phyloP scores from a whole-genome alignment of 1,284 basidiomycete species.

The Inonotus hispidus region DNA sequence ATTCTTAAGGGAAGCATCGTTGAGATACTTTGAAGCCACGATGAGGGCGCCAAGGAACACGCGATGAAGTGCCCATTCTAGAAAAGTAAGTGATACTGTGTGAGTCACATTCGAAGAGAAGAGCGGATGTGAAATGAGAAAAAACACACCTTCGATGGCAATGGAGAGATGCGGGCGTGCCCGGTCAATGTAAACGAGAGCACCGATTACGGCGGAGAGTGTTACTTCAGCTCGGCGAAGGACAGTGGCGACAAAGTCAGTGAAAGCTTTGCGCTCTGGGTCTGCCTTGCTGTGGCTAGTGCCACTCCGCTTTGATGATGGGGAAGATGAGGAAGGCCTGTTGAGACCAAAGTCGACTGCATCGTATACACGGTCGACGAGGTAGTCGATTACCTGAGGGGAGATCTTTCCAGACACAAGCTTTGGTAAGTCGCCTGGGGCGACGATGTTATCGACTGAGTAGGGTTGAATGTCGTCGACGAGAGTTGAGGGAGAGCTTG shows the following conservation, averaged over 20 bases:
- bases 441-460: background rate
- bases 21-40: conserved; percentile 68
- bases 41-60: conserved; percentile 72
- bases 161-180: conserved; percentile 70
- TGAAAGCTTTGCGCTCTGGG: conserved; percentile 49
- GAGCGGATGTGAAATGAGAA: background rate
- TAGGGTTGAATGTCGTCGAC: background rate
- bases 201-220: conserved; percentile 54
- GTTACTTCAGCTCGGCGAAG: conserved; percentile 63
- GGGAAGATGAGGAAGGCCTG: conserved; percentile 48
- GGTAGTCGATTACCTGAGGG: conserved; percentile 56
- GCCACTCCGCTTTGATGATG: conserved; percentile 29
- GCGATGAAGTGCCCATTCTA: conserved; percentile 70
- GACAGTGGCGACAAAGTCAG: conserved; percentile 57
- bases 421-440: conserved; percentile 36
- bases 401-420: conserved; percentile 58
- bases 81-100: background rate
- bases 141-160: conserved; percentile 43
- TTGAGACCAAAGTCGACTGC: conserved; percentile 70
- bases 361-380: conserved; percentile 59
- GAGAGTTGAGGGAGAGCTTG: background rate
- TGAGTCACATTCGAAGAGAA: background rate
- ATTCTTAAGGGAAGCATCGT: conserved; percentile 73
- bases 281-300: conserved; percentile 32
- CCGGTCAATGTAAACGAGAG: conserved; percentile 66